A percentile compares a stretch with the other conserved stretches of the same genome.
Conservation (phyloP, 1,139 yeast species). For the Lodderomyces margitis region DNA sequence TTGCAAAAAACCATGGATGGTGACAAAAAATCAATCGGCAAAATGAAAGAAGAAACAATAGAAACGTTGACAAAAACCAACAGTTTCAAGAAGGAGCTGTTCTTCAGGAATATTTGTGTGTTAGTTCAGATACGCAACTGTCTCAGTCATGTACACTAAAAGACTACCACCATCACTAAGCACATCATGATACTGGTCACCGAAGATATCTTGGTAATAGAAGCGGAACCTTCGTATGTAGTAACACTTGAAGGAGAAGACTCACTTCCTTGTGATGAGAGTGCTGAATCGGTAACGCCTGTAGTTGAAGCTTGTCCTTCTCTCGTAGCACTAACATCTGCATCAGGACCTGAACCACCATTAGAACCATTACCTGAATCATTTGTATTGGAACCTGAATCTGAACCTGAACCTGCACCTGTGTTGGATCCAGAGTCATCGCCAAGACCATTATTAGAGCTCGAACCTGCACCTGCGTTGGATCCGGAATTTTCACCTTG, state of each 20-base stretch:
- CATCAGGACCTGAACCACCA: not conserved
- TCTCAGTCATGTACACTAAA: no score
- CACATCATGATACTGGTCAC: not conserved
- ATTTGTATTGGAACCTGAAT: not conserved
- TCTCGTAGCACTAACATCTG: not conserved
- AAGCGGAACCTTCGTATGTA: slow-evolving; percentile 3
- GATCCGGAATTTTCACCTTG: not conserved
- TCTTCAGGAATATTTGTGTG: not conserved
- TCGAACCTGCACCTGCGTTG: not conserved
- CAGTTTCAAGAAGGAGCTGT: not conserved
- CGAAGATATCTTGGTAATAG: not conserved
- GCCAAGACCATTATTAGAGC: not conserved
- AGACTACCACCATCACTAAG: not conserved
- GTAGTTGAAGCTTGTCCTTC: not conserved
- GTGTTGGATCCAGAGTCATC: not conserved
- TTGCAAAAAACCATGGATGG: not conserved
- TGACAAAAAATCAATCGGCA: not conserved
- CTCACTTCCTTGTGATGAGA: not conserved
- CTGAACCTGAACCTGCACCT: not conserved
- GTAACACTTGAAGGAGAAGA: not conserved
- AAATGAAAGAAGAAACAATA: not conserved
- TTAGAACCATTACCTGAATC: not conserved
- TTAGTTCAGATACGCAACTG: not conserved
- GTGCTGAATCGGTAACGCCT: not conserved
- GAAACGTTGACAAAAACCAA: not conserved